Base-by-base conservation (phyloP, 2,329 filamentous ascomycete species). In the Colletotrichum noveboracense region DNA sequence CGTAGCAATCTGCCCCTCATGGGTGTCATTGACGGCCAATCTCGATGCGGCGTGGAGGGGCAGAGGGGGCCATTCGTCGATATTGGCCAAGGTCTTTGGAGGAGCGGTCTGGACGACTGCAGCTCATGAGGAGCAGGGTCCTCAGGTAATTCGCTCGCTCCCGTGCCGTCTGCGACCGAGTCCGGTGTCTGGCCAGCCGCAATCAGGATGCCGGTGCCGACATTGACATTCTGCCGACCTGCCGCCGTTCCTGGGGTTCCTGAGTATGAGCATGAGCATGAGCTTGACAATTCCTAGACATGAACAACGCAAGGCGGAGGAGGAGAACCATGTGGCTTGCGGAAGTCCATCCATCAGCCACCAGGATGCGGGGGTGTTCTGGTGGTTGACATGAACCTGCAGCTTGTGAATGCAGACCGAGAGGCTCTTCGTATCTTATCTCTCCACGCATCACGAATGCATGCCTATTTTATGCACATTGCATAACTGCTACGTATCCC, bases 91-190 rank as follows among this genome's bases (percentile, higher is more conserved):
- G 56, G 55, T 43, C n/a, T 21, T 34, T 52, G 34, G 61, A 75
- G 65, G 60, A 75, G 69, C 73, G 73, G 73, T 75, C 73, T 75
- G 62, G 62, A 75, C 60, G 69, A 58, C 68, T 68, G 52, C 38
- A 48, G 38, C 18, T n/a, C 18, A 48, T n/a, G 38, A 48, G 38
- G 10, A 18, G 38, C 38, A 43, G 36, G 36, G 8, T 43, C 36
- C n/a, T 1, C n/a, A n/a, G 21, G n/a, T 62, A 21, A 62, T 30
- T 62, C 60, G 13, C 26, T 32, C 60, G 26, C 28, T 6, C 60
- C n/a, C 60, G 28, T 32, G 28, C 26, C 21, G 55, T 58, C 21
- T 28, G 55, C 21, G 21, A 24, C 55, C 26, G 13, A 58, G 26
- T 58, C 26, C 55, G 55, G 55, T 58, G 21, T 16, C 55, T 18